Evolutionary conservation across 2,329 filamentous ascomycete species (phyloP), one percentile per base, ranked within the genome.

Genomic region (Colletotrichum viniferum): DNA sequence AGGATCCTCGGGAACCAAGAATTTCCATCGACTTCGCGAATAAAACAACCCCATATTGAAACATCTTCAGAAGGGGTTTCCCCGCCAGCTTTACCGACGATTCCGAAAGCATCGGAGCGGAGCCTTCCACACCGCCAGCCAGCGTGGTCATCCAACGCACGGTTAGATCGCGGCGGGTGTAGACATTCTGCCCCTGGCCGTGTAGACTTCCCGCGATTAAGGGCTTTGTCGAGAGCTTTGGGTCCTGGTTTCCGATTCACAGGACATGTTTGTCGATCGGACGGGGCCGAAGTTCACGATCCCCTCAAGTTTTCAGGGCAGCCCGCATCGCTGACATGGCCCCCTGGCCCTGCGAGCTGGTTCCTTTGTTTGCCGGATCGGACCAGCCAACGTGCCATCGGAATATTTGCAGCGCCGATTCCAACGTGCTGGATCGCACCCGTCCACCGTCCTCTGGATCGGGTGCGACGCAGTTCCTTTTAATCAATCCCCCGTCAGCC

Each of bases 221-320:
- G 43, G 43, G 43, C n/a, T 52, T 52, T 58, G 21, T 28, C 18
- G 32, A 30, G 21, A 18, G 14, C 13, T 24, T 52, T 26, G 32
- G 30, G 21, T 55, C 63, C 64, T 18, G 30, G 69, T 73, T 75
- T 73, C 64, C 63, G 73, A 76, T 76, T 73, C 16, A 73, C 58
- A 38, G 56, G 34, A 68, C 56, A 21, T 28, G 16, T 55, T 73
- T 34, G 58, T 58, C 63, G 69, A 76, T 76, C 69, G 73, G 73
- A 69, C 63, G 64, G 62, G 56, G 21, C 73, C 56, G 73, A 52
- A 76, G 21, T 64, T 73, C 69, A 63, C 73, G 73, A 76, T 76
- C 69, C 34, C 63, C 43, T 76, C 69, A 69, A 13, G 9, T 64
- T 60, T 69, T 30, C 73, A 60, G 63, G 69, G 63, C 69, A 63